Evolutionary conservation across 2,329 filamentous ascomycete species (phyloP), one percentile per base, ranked within the genome.

Genomic region (Hymenoscyphus scutula): DNA sequence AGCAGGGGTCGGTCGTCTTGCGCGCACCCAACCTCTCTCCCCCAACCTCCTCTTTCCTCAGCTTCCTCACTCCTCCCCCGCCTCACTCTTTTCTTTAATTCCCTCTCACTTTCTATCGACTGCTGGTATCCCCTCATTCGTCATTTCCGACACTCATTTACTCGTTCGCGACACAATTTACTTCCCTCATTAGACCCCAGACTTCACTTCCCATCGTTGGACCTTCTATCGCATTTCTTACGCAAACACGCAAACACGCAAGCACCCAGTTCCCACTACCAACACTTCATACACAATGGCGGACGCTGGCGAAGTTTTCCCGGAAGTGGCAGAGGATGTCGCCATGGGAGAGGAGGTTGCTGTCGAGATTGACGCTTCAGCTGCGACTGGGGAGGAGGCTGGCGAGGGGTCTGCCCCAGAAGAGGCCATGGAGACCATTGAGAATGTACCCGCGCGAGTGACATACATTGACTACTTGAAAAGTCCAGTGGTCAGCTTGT

Each of bases 401-500:
- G 60, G 60, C 51, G 65, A 66, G 30, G 68, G 64, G 37, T 64
- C 27, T n/a, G 56, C 70, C 6, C 62, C 67, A 19, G 68, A 69
- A 53, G 68, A 66, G 37, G 51, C 61, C 15, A 63, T 69, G 60
- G 68, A 65, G 19, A 53, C 58, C 17, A 62, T 67, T 55, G 68
- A 64, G 17, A 66, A 72, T 30, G 37, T 37, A 1, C 66, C 68
- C 0, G 62, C 62, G 13, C 63, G 72, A 23, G 62, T 68, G 13
- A 73, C 72, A 17, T 88, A 85, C 69, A 75, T 82, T 57, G 81
- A 79, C 71, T 90, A 89, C 70, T 80, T 92, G 25, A 82, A 80
- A 66, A 91, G 88, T 66, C 89, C 90, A 0, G 80, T 91, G 11
- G 84, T 92, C 34, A 85, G 86, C 17, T 76, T 92, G 30, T 72